Base-by-base conservation (phyloP, 768 basidiomycete genomes). In the Tricholoma terreum region DNA sequence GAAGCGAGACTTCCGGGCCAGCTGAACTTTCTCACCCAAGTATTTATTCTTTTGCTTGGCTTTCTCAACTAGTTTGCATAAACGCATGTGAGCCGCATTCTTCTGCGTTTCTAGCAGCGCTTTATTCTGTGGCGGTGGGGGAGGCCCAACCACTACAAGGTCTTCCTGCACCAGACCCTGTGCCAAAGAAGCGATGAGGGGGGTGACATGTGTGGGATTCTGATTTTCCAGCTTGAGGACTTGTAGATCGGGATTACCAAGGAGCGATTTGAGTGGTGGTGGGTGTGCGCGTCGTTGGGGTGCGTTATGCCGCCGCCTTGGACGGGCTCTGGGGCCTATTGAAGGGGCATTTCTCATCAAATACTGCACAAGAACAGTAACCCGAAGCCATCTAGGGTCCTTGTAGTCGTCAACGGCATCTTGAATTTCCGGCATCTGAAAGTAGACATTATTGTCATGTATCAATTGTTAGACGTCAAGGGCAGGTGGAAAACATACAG, bases 191-290 rank as follows among this genome's bases (percentile, higher is more conserved):
- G 76, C 77, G 43, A 91, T 84, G 17, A 76, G 73, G 0, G 83
- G 82, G 0, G 88, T 90, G 7, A 91, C 86, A 48, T 81, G 80
- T 0, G 87, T 89, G 4, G 73, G 70, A 15, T 69, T 78, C 61
- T 84, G 82, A 30, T 80, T 78, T 59, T 83, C 82, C 0, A 76
- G 67, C 21, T 75, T 81, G 15, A 90, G 73, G 2, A 87, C 82
- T 1, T 76, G 79, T 4, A 81, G 61, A 62, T 91, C 89, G 5
- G 75, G 70, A 61, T 84, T 82, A 0, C 77, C 78, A 0, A 71
- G 49, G 4, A 71, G 59, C 2, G 65, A 57, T 31, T 59, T 63
- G 27, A 63, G 63, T 2, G 33, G 52, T 3, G 63, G 66, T 0
- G 63, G 62, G 40, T 59, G 63, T 12, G 56, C 61, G 15, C 38